Base-by-base conservation (phyloP, 2,329 filamentous ascomycete genomes). In the Aspergillus sp. region DNA sequence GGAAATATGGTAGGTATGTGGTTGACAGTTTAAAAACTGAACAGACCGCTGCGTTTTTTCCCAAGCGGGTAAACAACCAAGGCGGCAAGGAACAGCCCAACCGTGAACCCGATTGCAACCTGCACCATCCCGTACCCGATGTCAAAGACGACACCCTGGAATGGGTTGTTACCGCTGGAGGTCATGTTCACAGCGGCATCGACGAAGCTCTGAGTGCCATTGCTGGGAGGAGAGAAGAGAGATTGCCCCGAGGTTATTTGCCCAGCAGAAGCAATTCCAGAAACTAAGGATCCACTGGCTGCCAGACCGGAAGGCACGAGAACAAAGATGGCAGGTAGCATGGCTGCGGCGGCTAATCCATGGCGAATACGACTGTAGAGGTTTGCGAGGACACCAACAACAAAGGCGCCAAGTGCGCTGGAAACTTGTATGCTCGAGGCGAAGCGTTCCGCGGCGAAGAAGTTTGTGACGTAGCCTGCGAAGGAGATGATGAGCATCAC, bases 321-420 rank as follows among this genome's bases (percentile, higher is more conserved):
- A 1, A 87, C 84, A 62, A 96, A 96, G 65, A 97, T 96, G 17
- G 90, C 92, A 0, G 93, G 93, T 7, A 96, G 79, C 81, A 97
- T 91, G 4, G 90, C 90, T 0, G 91, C 91, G 0, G 91, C 91
- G 0, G 93, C 93, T 3, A 96, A 83, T 1, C 90, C 90, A 70
- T 93, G 91, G 17, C 89, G 74, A 19, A 82, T 68, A 9, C 91
- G 85, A 27, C 88, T 89, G 77, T 96, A 95, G 2, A 92, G 70
- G 65, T 96, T 96, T 9, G 90, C 90, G 51, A 92, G 77, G 41
- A 93, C 84, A n/a, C 91, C 91, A 17, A 96, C 86, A 1, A 86
- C 85, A 54, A 96, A 82, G 0, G 91, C 90, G 31, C 90, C 90
- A 6, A 96, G 81, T 33, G 90, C 90, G 72, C 89, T 91, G 61